Base-by-base conservation (phyloP, 2,329 filamentous ascomycete species). In the Aureobasidium musti region DNA sequence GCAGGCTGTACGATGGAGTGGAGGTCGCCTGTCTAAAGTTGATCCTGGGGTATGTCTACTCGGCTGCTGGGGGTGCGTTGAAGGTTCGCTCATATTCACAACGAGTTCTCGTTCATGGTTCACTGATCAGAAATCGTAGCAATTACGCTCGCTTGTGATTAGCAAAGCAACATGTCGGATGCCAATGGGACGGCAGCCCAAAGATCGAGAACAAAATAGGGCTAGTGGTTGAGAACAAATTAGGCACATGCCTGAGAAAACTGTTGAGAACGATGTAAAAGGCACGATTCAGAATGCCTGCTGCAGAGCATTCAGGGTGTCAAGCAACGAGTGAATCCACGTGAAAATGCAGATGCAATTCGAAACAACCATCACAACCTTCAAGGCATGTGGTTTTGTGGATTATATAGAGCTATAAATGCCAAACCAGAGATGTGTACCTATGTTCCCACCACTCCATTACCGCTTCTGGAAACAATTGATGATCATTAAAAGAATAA, bases 401-500 rank as follows among this genome's bases (percentile, higher is more conserved):
- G 7, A 53, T 35, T 53, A 21, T 4, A 13, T 21, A 11, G 14
- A 13, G 21, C 19, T 17, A 7, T 21, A 4, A 21, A 53, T 35
- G 10, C 17, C 19, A 35, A 23, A 35, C 28, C 21, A 33, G 17
- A n/a, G 6, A 52, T 33, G 23, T 56, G 37, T 54, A n/a, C n/a
- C n/a, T n/a, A 41, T 56, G 53, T 35, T 41, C 53, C 21, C 33
- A 7, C n/a, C 53, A 2, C 13, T 28, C 53, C 14, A 41, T 56
- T 56, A 56, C 53, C 35, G 26, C 7, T 6, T 8, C 28, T 14
- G 23, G 2, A 23, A 28, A n/a, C 7, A n/a, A 26, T 41, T 26
- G 35, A 56, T 56, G 14, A 56, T 39, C 30, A 35, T 53, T 53
- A 53, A 14, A 56, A 56, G 53, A 56, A 54, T 54, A 23, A 56